These are phyloP conservation scores for Cafeteria roenbergensis DNA, from an alignment of 108 stramenopile genomes.

Conservation along the genomic window DNA sequence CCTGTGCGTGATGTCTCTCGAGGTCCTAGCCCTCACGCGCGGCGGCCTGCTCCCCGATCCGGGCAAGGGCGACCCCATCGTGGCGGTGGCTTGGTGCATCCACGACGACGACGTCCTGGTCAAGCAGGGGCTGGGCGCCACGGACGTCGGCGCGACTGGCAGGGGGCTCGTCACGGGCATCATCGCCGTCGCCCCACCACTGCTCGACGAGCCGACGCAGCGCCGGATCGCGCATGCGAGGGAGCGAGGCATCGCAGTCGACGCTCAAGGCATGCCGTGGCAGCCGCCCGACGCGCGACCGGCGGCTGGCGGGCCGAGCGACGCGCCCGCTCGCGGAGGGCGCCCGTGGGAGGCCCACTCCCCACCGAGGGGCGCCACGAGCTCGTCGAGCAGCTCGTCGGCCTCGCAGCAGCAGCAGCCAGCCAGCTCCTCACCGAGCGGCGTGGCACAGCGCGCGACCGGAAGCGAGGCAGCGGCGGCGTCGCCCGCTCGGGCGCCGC, in stretches of 20 bases:
- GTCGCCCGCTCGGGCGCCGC: not conserved
- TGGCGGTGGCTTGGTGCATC: not conserved
- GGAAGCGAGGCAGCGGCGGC: no score
- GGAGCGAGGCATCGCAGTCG: not conserved
- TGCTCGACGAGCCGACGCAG: not conserved
- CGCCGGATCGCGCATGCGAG: not conserved
- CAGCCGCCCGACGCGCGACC: no score
- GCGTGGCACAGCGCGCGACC: no score
- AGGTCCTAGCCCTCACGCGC: not conserved
- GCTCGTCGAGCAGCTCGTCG: no score
- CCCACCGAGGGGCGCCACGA: no score
- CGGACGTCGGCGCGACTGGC: not conserved
- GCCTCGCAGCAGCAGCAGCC: no score
- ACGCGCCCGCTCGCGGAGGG: no score
- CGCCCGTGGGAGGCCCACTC: no score
- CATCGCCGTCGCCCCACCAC: not conserved
- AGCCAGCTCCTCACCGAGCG: no score
- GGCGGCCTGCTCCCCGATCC: not conserved
- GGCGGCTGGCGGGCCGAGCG: no score
- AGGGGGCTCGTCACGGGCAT: not conserved
- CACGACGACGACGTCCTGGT: not conserved
- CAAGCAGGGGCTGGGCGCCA: not conserved
- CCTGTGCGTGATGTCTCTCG: not conserved
- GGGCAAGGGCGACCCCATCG: slow-evolving; percentile 1
- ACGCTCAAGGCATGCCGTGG: not conserved